Base-by-base conservation (phyloP, 2,329 filamentous ascomycete species). In the Aspergillus aculeatus region DNA sequence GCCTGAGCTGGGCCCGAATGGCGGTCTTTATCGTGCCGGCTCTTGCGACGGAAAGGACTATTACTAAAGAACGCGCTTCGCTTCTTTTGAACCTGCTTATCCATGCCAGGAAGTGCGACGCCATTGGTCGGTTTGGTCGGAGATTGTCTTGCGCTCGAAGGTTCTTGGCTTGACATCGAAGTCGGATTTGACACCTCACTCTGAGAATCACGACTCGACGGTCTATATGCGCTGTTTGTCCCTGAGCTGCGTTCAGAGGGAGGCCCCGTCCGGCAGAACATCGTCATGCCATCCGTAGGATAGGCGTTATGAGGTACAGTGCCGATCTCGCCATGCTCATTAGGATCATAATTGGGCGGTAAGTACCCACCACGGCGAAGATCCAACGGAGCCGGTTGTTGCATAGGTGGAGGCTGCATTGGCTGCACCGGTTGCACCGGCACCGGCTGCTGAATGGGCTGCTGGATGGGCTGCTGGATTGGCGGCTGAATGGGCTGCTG, bases 271-370 rank as follows among this genome's bases (percentile, higher is more conserved):
- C 92, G 87, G 76, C 94, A 98, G 63, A 97, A 89, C 86, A 98
- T 96, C 0, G 94, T 97, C 92, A 98, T 98, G 4, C 93, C 94
- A 72, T 98, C 94, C 75, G 89, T 86, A 0, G 94, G 93, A 73
- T 97, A 97, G 10, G 95, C 92, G 68, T 98, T 96, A 69, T 97
- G 92, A 14, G 94, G 92, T 2, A 96, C 85, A 14, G 86, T 78
- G 4, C 87, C 82, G 61, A 91, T 85, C 24, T 87, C 83, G 3
- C 83, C 84, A 67, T 85, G 83, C 64, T 92, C 87, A 60, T 86
- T 84, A 54, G 83, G 77, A 41, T 80, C 76, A 58, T 80, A 80
- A 60, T 81, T 80, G 4, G 78, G 78, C 32, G 79, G 78, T 14
- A 76, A 65, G 16, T 78, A 71, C 14, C 71, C 73, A 31, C 76